A percentile compares a stretch with the other conserved stretches of the same genome.
phyloP scores from a whole-genome alignment of 352 stramenopile genomes.

The Globisporangium takayamanum region DNA sequence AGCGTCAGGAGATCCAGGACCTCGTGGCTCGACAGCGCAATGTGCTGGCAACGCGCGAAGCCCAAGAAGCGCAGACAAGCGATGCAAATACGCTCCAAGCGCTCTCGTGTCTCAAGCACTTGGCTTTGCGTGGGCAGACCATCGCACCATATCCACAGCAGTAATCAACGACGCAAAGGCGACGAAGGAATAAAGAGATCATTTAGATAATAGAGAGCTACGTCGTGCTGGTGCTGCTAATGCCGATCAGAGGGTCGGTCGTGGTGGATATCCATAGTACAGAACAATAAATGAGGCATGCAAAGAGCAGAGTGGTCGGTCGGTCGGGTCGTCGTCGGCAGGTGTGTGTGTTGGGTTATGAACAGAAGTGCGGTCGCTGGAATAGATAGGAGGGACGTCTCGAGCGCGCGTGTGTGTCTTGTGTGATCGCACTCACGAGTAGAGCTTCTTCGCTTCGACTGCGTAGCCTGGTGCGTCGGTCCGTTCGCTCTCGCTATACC shows the following conservation, averaged over 20 bases:
- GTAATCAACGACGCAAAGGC: background rate
- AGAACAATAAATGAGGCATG: too few relatives aligned
- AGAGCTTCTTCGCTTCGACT: conserved; percentile 74
- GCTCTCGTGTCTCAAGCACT: conserved; percentile 66
- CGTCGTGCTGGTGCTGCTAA: too few relatives aligned
- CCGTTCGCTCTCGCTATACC: conserved; percentile 24
- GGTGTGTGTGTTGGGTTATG: background rate
- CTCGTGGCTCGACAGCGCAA: conserved; percentile 31
- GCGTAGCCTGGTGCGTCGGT: conserved; percentile 41
- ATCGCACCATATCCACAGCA: background rate
- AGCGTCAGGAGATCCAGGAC: conserved; percentile 40
- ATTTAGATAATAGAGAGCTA: conserved; percentile 1
- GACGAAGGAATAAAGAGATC: background rate
- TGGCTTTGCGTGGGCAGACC: conserved; percentile 44
- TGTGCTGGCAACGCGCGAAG: conserved; percentile 35
- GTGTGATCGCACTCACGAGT: conserved; percentile 33
- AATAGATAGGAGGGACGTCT: conserved; percentile 24
- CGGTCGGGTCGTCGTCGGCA: too few relatives aligned
- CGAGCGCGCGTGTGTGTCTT: background rate
- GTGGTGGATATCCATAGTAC: too few relatives aligned
- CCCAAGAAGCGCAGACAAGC: conserved; percentile 25
- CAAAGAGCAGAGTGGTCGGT: too few relatives aligned
- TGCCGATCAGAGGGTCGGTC: too few relatives aligned
- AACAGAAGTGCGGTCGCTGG: background rate
- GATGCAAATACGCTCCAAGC: conserved; percentile 50